phyloP scores from a whole-genome alignment of 169 alveolate genomes.

The Plasmodium knowlesi region DNA sequence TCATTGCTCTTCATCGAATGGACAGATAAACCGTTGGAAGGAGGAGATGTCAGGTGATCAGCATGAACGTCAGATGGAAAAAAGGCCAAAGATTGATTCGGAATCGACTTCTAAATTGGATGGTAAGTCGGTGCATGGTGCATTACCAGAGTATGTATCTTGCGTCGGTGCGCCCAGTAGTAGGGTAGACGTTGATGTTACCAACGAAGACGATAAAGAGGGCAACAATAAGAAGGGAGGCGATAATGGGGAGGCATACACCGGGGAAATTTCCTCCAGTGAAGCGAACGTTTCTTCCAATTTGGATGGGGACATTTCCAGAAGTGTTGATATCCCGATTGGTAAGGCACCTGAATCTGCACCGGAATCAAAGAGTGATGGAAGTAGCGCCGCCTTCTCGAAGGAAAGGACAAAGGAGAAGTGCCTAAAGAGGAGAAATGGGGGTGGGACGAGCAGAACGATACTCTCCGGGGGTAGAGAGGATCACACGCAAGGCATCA shows the following conservation, averaged over 20 bases:
- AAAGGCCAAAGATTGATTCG: slow-evolving; percentile 5
- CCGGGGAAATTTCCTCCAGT: neutral
- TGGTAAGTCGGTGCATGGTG: neutral
- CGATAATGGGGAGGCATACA: neutral
- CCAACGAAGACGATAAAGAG: neutral
- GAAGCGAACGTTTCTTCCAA: neutral
- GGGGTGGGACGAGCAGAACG: neutral
- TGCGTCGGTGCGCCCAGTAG: neutral
- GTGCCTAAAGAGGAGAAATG: neutral
- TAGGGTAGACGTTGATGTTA: neutral
- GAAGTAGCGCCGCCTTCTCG: neutral
- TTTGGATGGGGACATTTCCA: neutral
- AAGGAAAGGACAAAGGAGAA: slow-evolving; percentile 5
- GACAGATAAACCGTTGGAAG: neutral
- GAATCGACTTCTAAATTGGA: neutral
- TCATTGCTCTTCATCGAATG: neutral
- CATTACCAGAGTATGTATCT: neutral
- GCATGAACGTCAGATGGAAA: slow-evolving; percentile 18
- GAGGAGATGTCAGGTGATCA: neutral
- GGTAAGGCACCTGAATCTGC: neutral
- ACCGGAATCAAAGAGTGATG: neutral
- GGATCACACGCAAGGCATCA: neutral
- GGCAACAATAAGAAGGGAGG: neutral
- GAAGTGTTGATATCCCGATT: neutral
- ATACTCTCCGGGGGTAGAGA: neutral